These are phyloP conservation scores for Penicillium sp. DNA, from an alignment of 2,329 filamentous ascomycete genomes.

Conservation along the genomic window DNA sequence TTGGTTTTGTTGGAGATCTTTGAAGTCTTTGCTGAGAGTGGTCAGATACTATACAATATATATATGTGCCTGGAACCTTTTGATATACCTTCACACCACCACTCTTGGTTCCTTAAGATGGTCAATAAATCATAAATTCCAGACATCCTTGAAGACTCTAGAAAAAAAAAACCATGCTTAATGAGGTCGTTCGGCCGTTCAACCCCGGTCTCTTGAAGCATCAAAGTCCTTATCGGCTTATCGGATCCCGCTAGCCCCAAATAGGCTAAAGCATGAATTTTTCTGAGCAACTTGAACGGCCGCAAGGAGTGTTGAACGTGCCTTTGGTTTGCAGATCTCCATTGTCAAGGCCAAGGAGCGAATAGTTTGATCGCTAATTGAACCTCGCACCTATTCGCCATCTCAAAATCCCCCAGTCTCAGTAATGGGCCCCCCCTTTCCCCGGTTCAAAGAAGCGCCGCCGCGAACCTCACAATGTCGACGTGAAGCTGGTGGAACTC, in stretches of 20 bases:
- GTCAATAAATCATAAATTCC: not conserved
- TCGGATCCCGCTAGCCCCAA: conserved; percentile 20
- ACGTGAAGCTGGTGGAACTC: conserved; percentile 49
- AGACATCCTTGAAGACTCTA: not conserved
- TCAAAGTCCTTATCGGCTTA: conserved; percentile 25
- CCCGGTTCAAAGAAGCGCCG: conserved; percentile 42
- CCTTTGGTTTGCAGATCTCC: conserved; percentile 4
- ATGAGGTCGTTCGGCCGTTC: not conserved
- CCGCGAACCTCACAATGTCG: conserved; percentile 44
- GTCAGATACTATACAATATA: not conserved
- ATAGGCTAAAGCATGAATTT: conserved; percentile 18
- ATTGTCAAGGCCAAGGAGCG: conserved; percentile 2
- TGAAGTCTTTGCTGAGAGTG: not conserved
- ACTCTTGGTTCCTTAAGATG: no score
- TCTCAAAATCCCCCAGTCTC: not conserved
- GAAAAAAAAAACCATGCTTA: not conserved
- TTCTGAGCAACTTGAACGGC: conserved; percentile 12
- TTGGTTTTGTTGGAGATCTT: not conserved
- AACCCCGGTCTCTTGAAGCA: not conserved
- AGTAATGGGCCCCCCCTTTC: conserved; percentile 29
- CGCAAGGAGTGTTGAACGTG: conserved; percentile 15
- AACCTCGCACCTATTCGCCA: conserved; percentile 2
- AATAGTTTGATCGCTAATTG: not conserved
- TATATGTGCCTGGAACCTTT: not conserved
- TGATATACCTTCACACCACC: not conserved